A percentile compares a stretch with the other conserved stretches of the same genome.
phyloP scores from a whole-genome alignment of 208 protist species.

The Entamoeba histolytica region DNA sequence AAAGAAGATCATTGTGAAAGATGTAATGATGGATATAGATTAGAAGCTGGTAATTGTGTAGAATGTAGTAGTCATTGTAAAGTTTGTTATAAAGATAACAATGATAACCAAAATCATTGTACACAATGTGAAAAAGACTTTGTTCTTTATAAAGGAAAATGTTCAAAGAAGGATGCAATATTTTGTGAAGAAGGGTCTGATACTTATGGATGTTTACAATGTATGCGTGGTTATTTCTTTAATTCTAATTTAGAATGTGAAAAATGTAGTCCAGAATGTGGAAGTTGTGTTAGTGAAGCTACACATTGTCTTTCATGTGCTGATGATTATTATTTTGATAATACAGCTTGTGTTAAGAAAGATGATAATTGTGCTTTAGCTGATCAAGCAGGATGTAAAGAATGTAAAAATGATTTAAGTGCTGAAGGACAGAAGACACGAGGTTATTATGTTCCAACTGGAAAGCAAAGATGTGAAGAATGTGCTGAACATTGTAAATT shows the following conservation, averaged over 20 bases:
- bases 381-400: not conserved
- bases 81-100: not conserved
- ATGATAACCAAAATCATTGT: not conserved
- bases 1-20: not conserved
- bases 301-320: not conserved
- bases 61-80: not conserved
- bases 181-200: not conserved
- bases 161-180: fast-evolving
- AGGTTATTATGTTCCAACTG: not conserved
- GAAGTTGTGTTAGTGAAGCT: not conserved
- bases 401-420: not conserved
- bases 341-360: not conserved
- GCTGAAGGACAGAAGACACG: fast-evolving
- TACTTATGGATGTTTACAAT: not conserved
- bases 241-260: not conserved
- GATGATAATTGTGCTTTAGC: not conserved
- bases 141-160: not conserved
- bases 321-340: not conserved
- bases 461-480: not conserved
- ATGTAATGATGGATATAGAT: not conserved
- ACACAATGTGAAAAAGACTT: not conserved
- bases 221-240: not conserved
- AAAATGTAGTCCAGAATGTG: not conserved
- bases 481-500: not conserved
- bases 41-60: not conserved